These are phyloP conservation scores for Colletotrichum lindemuthianum DNA, from an alignment of 2,329 filamentous ascomycete genomes.

Conservation along the genomic window DNA sequence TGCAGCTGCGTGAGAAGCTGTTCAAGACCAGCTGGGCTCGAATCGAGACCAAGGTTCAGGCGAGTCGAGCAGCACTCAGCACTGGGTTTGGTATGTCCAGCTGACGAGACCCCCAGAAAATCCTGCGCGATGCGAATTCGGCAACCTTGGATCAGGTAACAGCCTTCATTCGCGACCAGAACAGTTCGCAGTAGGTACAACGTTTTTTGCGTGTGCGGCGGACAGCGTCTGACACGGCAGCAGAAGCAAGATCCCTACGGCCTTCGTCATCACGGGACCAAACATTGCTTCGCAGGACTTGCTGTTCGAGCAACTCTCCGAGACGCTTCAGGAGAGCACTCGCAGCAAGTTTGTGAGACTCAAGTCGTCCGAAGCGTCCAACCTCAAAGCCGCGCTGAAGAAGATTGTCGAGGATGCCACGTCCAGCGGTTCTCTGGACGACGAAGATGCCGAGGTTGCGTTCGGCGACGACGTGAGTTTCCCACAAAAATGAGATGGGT, in stretches of 20 bases:
- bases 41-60: constrained; percentile 72
- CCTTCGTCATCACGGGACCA: constrained; percentile 80
- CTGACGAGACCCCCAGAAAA: constrained; percentile 50
- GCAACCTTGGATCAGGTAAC: constrained; percentile 68
- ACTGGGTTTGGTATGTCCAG: not conserved
- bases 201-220: not conserved
- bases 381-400: constrained; percentile 78
- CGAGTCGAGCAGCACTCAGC: constrained; percentile 43
- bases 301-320: constrained; percentile 76
- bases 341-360: constrained; percentile 71
- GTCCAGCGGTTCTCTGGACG: constrained; percentile 53
- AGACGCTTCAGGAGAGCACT: constrained; percentile 58
- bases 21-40: constrained; percentile 73
- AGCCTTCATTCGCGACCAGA: constrained; percentile 60
- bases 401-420: constrained; percentile 76
- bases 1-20: constrained; percentile 64
- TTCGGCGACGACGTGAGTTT: constrained; percentile 58
- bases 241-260: constrained; percentile 69
- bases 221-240: constrained; percentile 36
- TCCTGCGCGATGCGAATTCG: constrained; percentile 69
- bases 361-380: constrained; percentile 76
- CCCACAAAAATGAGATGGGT: no score
- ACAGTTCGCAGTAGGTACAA: constrained; percentile 39
- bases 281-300: constrained; percentile 80
- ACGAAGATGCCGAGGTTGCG: constrained; percentile 62